These are phyloP conservation scores for Cercis canadensis DNA, from an alignment of 306 rosid genomes.

Conservation along the genomic window DNA sequence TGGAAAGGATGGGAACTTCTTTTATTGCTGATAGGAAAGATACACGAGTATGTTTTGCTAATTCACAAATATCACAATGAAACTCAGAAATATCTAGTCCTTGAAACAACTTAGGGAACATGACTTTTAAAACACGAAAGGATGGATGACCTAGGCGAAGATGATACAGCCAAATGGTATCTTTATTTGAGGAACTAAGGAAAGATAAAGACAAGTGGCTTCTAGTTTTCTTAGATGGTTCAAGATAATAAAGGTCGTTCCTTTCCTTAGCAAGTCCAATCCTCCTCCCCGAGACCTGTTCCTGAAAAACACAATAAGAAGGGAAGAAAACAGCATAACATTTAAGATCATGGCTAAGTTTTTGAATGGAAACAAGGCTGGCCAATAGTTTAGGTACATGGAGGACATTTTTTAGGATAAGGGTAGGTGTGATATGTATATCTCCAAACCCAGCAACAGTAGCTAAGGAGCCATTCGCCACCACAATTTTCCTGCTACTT, in stretches of 20 bases:
- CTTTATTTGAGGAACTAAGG: not conserved
- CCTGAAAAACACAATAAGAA: not conserved
- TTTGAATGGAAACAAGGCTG: not conserved
- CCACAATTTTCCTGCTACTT: not conserved
- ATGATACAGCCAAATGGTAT: not conserved
- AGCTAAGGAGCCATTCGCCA: not conserved
- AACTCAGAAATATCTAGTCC: not conserved
- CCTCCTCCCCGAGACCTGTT: not conserved
- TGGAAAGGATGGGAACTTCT: no score
- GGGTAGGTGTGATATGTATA: not conserved
- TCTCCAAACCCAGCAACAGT: not conserved
- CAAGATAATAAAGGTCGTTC: not conserved
- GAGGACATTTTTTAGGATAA: no score
- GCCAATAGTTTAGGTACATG: no score
- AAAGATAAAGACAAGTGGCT: no score
- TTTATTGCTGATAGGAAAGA: not conserved
- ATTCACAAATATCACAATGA: not conserved
- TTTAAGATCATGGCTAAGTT: not conserved
- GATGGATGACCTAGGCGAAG: not conserved
- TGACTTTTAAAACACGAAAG: no score
- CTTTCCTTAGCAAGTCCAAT: not conserved
- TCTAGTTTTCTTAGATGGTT: not conserved
- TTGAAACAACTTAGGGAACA: not conserved
- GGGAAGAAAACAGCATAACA: not conserved
- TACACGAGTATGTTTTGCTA: not conserved